Evolutionary conservation across 2,329 filamentous ascomycete species (phyloP).

Genomic region (Metarhizium rileyi): DNA sequence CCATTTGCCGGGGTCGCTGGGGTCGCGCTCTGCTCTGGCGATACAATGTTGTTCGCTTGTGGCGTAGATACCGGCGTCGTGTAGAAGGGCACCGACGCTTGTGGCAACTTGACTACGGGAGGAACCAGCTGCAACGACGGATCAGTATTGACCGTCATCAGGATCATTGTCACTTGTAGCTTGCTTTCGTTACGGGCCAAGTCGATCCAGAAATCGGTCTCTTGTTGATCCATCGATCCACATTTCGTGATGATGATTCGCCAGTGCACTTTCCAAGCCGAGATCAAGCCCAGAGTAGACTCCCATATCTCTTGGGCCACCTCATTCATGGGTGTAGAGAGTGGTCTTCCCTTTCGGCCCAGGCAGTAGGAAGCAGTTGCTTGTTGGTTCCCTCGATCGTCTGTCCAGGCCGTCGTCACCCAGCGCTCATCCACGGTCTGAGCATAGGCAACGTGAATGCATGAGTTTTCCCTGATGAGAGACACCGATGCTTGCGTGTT

Average conservation of each 20-base stretch:
- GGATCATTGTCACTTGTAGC: slow-evolving; percentile 42
- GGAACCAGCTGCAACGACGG: slow-evolving; percentile 56
- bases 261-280: slow-evolving; percentile 63
- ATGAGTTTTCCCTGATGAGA: slow-evolving; percentile 66
- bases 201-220: slow-evolving; percentile 50
- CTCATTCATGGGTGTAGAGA: slow-evolving; percentile 46
- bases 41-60: slow-evolving; percentile 44
- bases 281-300: slow-evolving; percentile 64
- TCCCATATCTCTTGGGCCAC: slow-evolving; percentile 71
- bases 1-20: slow-evolving; percentile 36
- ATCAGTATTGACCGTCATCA: slow-evolving; percentile 55
- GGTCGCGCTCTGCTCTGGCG: slow-evolving; percentile 48
- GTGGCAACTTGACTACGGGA: slow-evolving; percentile 38
- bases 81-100: slow-evolving; percentile 36
- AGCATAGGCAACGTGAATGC: slow-evolving; percentile 72
- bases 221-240: slow-evolving; percentile 56
- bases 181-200: slow-evolving; percentile 43
- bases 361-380: slow-evolving; percentile 66
- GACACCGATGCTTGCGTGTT: slow-evolving; percentile 57
- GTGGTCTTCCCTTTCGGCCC: slow-evolving; percentile 43
- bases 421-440: slow-evolving; percentile 67
- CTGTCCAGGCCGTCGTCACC: slow-evolving; percentile 74
- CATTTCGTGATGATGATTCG: slow-evolving; percentile 66
- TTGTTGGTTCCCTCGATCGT: slow-evolving; percentile 65
- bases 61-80: slow-evolving; percentile 62